Base-by-base conservation (phyloP, 1,284 basidiomycete genomes). In the Boletus mariae region DNA sequence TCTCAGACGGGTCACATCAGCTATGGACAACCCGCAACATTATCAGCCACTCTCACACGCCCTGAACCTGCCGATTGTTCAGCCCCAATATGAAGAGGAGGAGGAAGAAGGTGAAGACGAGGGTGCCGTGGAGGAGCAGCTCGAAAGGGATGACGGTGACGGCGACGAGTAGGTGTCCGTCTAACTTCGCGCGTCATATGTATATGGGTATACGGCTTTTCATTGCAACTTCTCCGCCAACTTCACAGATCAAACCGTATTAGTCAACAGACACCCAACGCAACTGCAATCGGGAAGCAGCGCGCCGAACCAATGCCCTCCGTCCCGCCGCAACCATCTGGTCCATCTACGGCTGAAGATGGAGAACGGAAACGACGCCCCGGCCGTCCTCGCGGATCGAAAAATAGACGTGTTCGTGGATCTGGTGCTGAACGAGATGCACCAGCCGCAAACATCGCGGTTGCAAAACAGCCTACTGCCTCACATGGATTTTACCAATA, bases 31-130 rank as follows among this genome's bases (percentile, higher is more conserved):
- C 66, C 82, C 83, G 53, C 86, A 88, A 67, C 82, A 86, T 64
- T 89, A 89, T 72, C 85, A 87, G 59, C 84, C 87, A 42, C 77
- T 90, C 62, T 90, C 87, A 55, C 83, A 87, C 73, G 87, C 87
- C 47, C 75, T 90, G 47, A 74, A 87, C 66, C 84, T 82, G 2
- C 82, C 80, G 51, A 71, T 72, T 52, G 57, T 64, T 46, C 73
- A 71, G 55, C 61, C 65, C 29, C 75, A 71, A 58, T 71, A 63
- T 62, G 62, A 65, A 45, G 61, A 63, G 17, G 63, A 65, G 41
- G 63, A 65, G 42, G 78, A 77, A 29, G 77, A 85, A 50, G 81
- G 84, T 50, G 82, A 84, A 43, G 84, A 89, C 49, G 85, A 85
- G 59, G 84, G 80, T n/a, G 69, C 78, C 44, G 82, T 84, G 1